Evolutionary conservation across 768 basidiomycete genomes (phyloP), one percentile per base, ranked within the genome.

Genomic region (Amanita pallidorosea): DNA sequence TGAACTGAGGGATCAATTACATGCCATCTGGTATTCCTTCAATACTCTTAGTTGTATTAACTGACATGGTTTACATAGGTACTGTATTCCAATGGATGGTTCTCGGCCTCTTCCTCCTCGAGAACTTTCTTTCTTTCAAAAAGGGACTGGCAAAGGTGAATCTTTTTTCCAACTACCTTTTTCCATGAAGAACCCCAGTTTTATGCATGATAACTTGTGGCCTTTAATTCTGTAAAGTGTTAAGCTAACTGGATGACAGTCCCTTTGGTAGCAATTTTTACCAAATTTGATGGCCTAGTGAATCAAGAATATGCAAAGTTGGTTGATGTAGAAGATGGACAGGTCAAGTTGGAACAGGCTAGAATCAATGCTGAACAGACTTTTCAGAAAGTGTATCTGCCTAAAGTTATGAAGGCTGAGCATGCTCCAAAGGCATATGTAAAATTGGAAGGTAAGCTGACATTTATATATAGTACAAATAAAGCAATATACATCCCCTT

Each of bases 21-120:
- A n/a, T n/a, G n/a, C n/a, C n/a, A n/a, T n/a, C n/a, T n/a, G n/a
- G 70, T 68, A 47, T 22, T 35, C 12, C 52, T 31, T 49, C 22
- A 6, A 4, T 38, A 9, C 17, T 18, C 22, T n/a, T 8, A 37
- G 46, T 48, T 46, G n/a, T 22, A 13, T 38, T 47, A 49, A 27
- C 34, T 43, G 29, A 27, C 11, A 18, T n/a, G 44, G 38, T 31
- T 27, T 18, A 17, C 40, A 42, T 42, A 42, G 40, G 40, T 42
- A 23, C 40, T 42, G 40, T 5, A 42, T 42, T 18, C 40, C 40
- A 3, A 20, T 42, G 40, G 40, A 42, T 18, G 18, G 20, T 23
- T 6, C 20, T 42, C 40, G 40, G 7, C 40, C 40, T 11, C 18
- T 23, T 2, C 22, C 20, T 12, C 20, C 40, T 25, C 5, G 5